phyloP scores from a whole-genome alignment of 345 rosid species.

The Psidium guajava region DNA sequence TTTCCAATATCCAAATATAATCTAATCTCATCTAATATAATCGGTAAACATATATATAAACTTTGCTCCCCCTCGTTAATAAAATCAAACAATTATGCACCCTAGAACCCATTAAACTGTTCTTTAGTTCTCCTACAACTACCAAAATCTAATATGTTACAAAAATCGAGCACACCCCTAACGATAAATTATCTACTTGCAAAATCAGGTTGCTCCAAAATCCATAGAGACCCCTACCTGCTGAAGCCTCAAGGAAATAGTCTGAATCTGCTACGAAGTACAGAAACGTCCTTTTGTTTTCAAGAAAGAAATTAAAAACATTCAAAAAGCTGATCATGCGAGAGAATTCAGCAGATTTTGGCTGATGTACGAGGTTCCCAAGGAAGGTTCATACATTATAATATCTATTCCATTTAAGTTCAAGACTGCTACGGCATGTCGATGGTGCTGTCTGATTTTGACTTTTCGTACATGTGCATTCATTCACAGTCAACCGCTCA shows the following conservation, averaged over 20 bases:
- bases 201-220: not conserved
- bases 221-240: not conserved
- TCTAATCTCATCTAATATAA: not conserved
- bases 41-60: not conserved
- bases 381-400: not conserved
- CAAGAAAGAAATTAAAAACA: not conserved
- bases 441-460: not conserved
- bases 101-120: not conserved
- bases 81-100: not conserved
- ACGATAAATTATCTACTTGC: not conserved
- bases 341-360: not conserved
- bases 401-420: not conserved
- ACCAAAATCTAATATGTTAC: not conserved
- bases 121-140: not conserved
- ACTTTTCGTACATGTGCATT: not conserved
- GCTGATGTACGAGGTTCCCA: not conserved
- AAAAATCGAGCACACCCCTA: not conserved
- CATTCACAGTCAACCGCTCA: too few species aligned
- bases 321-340: not conserved
- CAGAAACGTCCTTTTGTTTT: not conserved
- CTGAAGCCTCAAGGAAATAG: not conserved
- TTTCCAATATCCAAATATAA: not conserved
- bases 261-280: not conserved
- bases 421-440: not conserved
- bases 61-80: not conserved